Base-by-base conservation (phyloP, 2,329 filamentous ascomycete genomes). In the Lachnellula willkommii region DNA sequence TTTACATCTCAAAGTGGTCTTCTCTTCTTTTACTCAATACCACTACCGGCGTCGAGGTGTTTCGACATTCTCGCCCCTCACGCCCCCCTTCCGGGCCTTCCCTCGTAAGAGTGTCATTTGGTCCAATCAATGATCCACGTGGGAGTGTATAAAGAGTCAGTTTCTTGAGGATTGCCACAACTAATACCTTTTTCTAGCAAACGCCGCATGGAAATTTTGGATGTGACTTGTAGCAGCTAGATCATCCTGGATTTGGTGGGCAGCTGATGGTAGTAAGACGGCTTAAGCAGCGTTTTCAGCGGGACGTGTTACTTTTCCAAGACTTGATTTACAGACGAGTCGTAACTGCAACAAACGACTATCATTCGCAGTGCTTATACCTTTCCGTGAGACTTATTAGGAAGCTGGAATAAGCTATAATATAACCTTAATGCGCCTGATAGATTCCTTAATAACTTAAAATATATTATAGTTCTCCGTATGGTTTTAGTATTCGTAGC, bases 61-160 rank as follows among this genome's bases (percentile, higher is more conserved):
- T 50, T 58, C 50, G 50, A 42, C 50, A 22, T 46, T 14, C 50
- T 22, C 37, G 20, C 15, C 42, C 6, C 42, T 45, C 42, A 12
- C 8, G 8, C 32, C 14, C 43, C 20, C 20, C 20, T 20, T 20
- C 20, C 20, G 20, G 20, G 17, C 45, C 37, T n/a, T 20, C 26
- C 47, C 45, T 52, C 35, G 28, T 35, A 14, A 55, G 35, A 47
- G 40, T 22, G 46, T 17, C 45, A 55, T 46, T 53, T 54, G 17
- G 15, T 6, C 55, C 58, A 58, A 60, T 58, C 58, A 58, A 12
- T 54, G 37, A 11, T 57, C 53, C 55, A 60, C 55, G 58, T 60
- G 55, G 17, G 37, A 47, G 54, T 12, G 4, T 45, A 17, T 37
- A 32, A 32, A 12, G 53, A 53, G 55, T 45, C 45, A 52, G 40